phyloP scores from a whole-genome alignment of 306 rosid genomes.

The Morella rubra region DNA sequence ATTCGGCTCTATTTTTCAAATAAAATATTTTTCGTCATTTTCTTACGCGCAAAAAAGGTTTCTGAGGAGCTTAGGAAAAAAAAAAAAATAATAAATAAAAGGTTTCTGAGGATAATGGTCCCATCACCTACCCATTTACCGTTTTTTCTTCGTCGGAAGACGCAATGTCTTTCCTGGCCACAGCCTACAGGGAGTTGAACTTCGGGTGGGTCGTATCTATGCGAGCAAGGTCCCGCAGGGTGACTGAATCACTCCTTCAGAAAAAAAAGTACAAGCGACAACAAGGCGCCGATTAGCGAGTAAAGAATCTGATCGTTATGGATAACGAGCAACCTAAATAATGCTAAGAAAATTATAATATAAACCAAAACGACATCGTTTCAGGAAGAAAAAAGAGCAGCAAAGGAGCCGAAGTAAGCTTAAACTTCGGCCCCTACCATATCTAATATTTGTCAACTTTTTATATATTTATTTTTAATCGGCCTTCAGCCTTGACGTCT shows the following conservation, averaged over 20 bases:
- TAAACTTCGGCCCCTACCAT: neutral
- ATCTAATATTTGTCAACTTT: no score
- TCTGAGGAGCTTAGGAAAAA: no score
- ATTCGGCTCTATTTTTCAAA: no score
- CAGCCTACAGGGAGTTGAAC: neutral
- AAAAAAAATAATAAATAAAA: no score
- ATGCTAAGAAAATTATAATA: neutral
- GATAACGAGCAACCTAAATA: neutral
- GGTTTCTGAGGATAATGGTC: neutral
- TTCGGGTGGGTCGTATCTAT: neutral
- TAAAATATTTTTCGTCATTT: no score
- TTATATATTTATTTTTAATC: no score
- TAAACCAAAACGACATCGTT: neutral
- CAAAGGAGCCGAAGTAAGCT: neutral
- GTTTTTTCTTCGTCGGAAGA: neutral
- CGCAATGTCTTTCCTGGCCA: no score
- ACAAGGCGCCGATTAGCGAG: neutral
- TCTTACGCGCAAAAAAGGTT: no score
- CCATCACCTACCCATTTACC: neutral
- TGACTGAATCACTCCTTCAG: neutral
- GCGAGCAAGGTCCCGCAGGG: neutral
- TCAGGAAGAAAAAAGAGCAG: neutral
- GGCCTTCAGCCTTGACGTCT: neutral
- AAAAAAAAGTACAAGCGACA: neutral
- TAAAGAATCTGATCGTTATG: conserved; percentile 7